Percentiles rank a stretch among this genome's conserved stretches.
phyloP scores from a whole-genome alignment of 805 yeast species.

The Lipomyces yamanashiensis region DNA sequence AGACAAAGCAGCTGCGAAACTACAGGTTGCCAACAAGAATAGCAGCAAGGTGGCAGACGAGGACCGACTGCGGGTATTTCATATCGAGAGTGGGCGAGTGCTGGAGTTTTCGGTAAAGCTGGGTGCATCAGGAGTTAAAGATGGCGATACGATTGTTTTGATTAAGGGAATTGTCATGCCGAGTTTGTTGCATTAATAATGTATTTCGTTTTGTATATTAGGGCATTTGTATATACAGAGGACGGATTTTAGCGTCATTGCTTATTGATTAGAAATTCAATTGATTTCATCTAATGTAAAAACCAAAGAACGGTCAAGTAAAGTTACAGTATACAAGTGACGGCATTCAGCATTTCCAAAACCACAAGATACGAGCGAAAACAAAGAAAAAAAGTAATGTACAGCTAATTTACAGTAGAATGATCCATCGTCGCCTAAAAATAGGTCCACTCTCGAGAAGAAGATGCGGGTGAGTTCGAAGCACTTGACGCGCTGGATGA shows the following conservation, averaged over 20 bases:
- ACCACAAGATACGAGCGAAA: neutral
- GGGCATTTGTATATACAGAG: neutral
- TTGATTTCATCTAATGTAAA: too few species aligned
- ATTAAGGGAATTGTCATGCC: conserved; percentile 53
- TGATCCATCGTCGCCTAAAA: neutral
- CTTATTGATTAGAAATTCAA: too few species aligned
- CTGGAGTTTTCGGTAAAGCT: conserved; percentile 51
- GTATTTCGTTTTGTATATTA: neutral
- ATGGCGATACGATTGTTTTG: conserved; percentile 58
- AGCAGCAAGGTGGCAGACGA: conserved; percentile 49
- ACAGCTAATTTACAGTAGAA: neutral
- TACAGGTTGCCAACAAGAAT: conserved; percentile 56
- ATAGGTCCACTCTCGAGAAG: neutral
- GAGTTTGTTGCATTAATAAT: conserved; percentile 17
- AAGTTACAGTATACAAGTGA: neutral
- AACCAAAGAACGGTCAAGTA: too few species aligned
- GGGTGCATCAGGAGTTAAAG: conserved; percentile 47
- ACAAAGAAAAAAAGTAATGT: neutral
- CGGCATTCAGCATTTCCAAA: neutral
- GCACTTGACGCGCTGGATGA: neutral
- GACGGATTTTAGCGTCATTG: too few species aligned
- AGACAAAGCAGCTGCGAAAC: conserved; percentile 56
- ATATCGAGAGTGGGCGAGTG: conserved; percentile 45
- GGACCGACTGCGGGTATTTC: conserved; percentile 53
- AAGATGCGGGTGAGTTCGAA: neutral